Conservation (phyloP, 2,329 filamentous ascomycete species). For the Pezicula neosporulosa region DNA sequence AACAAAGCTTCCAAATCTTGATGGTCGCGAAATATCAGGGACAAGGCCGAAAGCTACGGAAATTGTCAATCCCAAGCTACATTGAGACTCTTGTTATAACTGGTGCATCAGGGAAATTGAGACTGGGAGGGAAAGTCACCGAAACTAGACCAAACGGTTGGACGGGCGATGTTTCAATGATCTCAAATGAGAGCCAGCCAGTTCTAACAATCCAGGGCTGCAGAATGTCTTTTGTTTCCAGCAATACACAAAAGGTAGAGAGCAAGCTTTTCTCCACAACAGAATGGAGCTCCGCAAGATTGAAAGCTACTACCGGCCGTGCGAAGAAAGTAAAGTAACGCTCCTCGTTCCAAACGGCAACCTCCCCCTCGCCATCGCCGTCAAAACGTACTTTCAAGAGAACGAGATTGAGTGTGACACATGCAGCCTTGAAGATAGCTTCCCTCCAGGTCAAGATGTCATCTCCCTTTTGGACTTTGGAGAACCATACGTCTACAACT, state of each 20-base stretch:
- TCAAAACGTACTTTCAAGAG: neutral
- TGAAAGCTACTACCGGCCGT: no score
- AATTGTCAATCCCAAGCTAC: neutral
- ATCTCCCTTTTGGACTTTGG: neutral
- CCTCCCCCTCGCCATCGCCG: neutral
- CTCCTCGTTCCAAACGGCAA: no score
- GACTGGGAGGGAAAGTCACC: no score
- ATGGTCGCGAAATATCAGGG: neutral
- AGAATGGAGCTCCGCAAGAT: no score
- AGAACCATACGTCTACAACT: neutral
- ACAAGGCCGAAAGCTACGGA: neutral
- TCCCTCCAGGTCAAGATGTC: neutral
- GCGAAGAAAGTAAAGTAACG: no score
- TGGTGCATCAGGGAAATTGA: neutral
- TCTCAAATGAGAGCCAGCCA: no score
- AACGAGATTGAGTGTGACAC: neutral
- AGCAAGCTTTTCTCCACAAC: no score
- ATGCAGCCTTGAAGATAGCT: neutral
- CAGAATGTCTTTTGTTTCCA: no score
- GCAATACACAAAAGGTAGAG: no score
- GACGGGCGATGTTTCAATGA: no score
- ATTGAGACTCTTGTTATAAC: conserved; percentile 1
- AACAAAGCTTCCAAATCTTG: conserved; percentile 3
- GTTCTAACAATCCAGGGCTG: no score
- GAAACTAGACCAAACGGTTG: no score